Evolutionary conservation across 768 basidiomycete genomes (phyloP), one percentile per base, ranked within the genome.

Genomic region (Suillus sp.): DNA sequence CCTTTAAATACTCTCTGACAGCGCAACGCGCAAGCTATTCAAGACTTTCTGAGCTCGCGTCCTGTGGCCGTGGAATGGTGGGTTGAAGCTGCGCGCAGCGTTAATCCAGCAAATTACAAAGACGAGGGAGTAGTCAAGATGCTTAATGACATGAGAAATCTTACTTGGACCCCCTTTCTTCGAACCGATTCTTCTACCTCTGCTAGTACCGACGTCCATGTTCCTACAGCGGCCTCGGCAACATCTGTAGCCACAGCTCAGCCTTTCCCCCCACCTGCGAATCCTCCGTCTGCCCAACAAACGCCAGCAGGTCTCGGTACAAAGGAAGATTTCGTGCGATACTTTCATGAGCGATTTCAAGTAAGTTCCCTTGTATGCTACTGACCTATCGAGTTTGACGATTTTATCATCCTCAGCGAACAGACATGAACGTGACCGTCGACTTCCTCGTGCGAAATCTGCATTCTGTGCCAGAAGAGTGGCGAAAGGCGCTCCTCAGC

Each of bases 11-110:
- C 18, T 40, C 27, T 30, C 6, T 30, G 25, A 40, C 38, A 32
- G 60, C 43, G 22, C 6, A 13, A 53, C 14, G 16, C 20, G 20
- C 6, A 10, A 11, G 30, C 38, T 1, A 32, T 64, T 53, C 27
- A 40, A n/a, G 2, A 51, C 25, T 25, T 40, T 18, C 38, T 62
- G 35, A 40, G 37, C 18, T 40, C 56, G 13, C 3, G 4, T 20
- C 56, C 37, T 30, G 38, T 20, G 18, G 16, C 56, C 38, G 38
- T 40, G 27, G 56, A 40, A 40, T 57, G 56, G 56, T 57, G 38
- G 56, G 11, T 38, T 27, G 56, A 38, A 40, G 56, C 56, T 27
- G 56, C 18, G 18, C 38, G 38, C 27, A 57, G 56, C 27, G 18
- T 57, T 11, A 20, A 57, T 57, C 37, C 25, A 10, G 6, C 4